Evolutionary conservation across 2,329 filamentous ascomycete species (phyloP), one percentile per base, ranked within the genome.

Genomic region (Scleromitrula shiraiana): DNA sequence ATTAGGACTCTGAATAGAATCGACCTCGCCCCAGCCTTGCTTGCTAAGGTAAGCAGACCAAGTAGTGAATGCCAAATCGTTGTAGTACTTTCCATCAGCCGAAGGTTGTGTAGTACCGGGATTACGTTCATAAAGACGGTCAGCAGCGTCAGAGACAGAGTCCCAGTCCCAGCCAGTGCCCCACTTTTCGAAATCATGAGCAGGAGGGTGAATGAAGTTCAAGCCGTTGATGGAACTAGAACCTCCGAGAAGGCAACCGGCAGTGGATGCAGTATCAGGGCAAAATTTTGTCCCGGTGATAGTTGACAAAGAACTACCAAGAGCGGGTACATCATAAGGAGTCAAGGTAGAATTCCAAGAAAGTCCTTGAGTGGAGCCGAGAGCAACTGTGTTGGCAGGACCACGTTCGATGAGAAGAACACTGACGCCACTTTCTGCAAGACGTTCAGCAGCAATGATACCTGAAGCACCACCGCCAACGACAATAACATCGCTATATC

Each of bases 401-500:
- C 46, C 40, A 5, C 40, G 32, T 24, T 49, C 46, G 10, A 49
- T 19, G 5, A 49, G 46, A 7, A 49, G 46, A 12, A 44, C 40
- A 5, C 30, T 29, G n/a, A 19, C 10, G 7, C 33, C 40, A 10
- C 22, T 44, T 52, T 73, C 70, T 10, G 70, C 71, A 22, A 75
- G 67, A 56, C 68, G 70, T 56, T 72, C 70, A 4, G 72, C 71
- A n/a, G 71, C 59, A 12, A 72, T 69, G 15, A 82, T 73, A 45
- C 80, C 80, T 40, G 72, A 77, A 5, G 79, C 76, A 53, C 80
- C 80, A 19, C 67, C 74, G 4, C 80, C 80, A 22, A 81, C 71
- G 19, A 83, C 69, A 45, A 83, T 76, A 64, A 82, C 83, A 61
- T 82, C 80, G 56, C n/a, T n/a, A n/a, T n/a, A n/a, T n/a, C n/a